Conservation (phyloP, 2,329 filamentous ascomycete genomes). For the Penicillium sp. region DNA sequence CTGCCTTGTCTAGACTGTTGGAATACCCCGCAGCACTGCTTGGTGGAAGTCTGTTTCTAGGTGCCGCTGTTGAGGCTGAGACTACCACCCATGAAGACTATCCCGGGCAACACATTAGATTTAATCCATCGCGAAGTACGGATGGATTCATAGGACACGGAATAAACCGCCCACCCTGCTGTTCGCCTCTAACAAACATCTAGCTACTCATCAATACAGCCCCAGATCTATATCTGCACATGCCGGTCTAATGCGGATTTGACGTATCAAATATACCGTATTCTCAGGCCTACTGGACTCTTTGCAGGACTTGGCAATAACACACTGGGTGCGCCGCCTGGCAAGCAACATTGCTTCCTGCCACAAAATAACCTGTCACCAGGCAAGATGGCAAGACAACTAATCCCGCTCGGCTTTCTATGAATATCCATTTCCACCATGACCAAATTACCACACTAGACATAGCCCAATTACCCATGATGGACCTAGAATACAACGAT, state of each 20-base stretch:
- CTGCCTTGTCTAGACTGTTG: not conserved
- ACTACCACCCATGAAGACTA: not conserved
- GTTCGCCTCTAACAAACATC: not conserved
- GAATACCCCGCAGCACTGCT: not conserved
- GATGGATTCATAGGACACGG: not conserved
- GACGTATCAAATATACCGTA: not conserved
- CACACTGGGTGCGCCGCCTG: not conserved
- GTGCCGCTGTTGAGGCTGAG: not conserved
- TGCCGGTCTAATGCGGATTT: not conserved
- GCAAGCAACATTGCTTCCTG: not conserved
- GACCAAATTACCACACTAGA: not conserved
- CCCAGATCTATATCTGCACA: not conserved
- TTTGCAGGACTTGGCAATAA: not conserved
- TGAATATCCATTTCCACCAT: not conserved
- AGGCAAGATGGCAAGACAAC: not conserved
- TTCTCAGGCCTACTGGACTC: not conserved
- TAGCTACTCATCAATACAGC: not conserved
- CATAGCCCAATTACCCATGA: not conserved
- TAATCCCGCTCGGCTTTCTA: not conserved
- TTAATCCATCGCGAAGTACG: not conserved
- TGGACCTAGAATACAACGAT: not conserved
- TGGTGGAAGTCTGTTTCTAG: not conserved
- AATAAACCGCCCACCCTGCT: not conserved
- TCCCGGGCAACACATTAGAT: not conserved
- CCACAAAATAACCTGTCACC: not conserved